Conservation (phyloP, 805 yeast species). For the Huiozyma sinensis region DNA sequence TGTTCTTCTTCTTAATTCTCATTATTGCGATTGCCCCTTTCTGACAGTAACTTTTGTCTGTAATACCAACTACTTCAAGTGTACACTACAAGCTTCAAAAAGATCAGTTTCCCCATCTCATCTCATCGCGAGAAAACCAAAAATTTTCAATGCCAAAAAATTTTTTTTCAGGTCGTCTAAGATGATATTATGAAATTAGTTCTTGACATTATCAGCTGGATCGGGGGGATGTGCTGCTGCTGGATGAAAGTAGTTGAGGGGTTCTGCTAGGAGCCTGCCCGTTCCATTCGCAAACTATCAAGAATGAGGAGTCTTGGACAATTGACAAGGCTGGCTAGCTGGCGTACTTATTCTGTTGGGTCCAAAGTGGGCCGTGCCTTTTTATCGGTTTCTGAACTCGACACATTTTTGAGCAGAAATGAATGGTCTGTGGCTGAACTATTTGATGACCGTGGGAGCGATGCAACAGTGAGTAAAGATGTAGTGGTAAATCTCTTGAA, state of each 20-base stretch:
- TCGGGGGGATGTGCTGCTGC: too few relatives aligned
- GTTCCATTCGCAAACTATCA: too few relatives aligned
- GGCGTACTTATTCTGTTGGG: not conserved
- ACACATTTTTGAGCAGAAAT: conserved; percentile 11
- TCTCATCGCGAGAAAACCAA: conserved; percentile 3
- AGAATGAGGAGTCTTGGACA: too few relatives aligned
- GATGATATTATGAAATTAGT: too few relatives aligned
- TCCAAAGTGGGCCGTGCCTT: conserved; percentile 11
- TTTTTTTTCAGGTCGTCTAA: not conserved
- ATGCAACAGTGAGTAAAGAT: conserved; percentile 3
- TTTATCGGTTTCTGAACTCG: conserved; percentile 17
- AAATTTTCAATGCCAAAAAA: not conserved
- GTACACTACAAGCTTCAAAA: too few relatives aligned
- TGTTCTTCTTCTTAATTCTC: conserved; percentile 72
- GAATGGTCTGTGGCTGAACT: conserved; percentile 21
- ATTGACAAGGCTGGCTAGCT: not conserved
- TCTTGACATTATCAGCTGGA: too few relatives aligned
- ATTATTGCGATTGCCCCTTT: conserved; percentile 21
- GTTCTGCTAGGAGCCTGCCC: too few relatives aligned
- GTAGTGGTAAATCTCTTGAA: conserved; percentile 24
- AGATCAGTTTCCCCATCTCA: conserved; percentile 31
- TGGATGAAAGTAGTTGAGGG: too few relatives aligned
- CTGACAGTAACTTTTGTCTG: not conserved
- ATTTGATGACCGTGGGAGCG: conserved; percentile 7
- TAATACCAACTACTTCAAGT: not conserved